Evolutionary conservation across 2,329 filamentous ascomycete species (phyloP), one percentile per base, ranked within the genome.

Genomic region (Microascus cirrosus): DNA sequence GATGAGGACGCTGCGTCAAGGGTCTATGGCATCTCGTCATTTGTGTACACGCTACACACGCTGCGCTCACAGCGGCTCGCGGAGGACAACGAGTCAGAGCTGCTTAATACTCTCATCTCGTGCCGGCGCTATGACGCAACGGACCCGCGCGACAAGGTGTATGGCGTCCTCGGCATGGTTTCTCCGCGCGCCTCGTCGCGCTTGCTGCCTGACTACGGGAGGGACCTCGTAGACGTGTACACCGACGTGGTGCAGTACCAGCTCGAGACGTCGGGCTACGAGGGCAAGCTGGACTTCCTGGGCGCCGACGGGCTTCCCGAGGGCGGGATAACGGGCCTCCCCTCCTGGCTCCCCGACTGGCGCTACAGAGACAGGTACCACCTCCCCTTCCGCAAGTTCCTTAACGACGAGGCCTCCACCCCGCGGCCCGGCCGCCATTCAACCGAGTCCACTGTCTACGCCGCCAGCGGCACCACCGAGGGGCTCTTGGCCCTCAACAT

Each of bases 91-190:
- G 58, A 58, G 32, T 55, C 53, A 12, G 55, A 59, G 48, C 56
- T 62, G 10, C 57, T 62, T 3, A 58, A 59, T 36, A 54, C 59
- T 7, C 58, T 62, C 2, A 60, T 60, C 36, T 53, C 60, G 3
- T 61, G 59, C 50, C 58, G 61, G 2, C 59, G 60, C 39, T 59
- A 60, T 32, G 61, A 62, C 24, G 59, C 63, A 10, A 59, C 60
- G 13, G 64, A 65, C 53, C 61, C 64, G n/a, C 58, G 62, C 22
- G 65, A 66, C 58, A 66, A 65, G 45, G 62, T 66, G 12, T 66
- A 65, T 58, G 65, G 64, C 28, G 59, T 64, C 11, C 60, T 66
- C 2, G 63, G 64, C 2, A 60, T 66, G 32, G 60, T 60, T 20
- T 61, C 61, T 4, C 56, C 56, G 20, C 34, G 56, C 2, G 18